These are phyloP conservation scores for Yamadazyma friedrichii DNA, from an alignment of 1,139 yeast species.

Conservation along the genomic window DNA sequence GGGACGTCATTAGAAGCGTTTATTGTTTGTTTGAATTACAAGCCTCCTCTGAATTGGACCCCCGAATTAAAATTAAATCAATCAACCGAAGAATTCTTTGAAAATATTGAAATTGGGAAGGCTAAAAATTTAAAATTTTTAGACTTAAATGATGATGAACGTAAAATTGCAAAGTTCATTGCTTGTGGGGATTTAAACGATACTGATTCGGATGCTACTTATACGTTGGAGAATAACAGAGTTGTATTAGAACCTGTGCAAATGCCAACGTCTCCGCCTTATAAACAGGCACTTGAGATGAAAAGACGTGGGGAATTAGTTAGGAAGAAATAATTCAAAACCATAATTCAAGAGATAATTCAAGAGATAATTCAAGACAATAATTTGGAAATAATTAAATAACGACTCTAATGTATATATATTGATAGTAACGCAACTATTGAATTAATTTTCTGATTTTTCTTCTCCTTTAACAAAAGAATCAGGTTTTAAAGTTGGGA, in stretches of 20 bases:
- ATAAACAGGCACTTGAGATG: slow-evolving; percentile 84
- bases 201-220: slow-evolving; percentile 94
- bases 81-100: slow-evolving; percentile 81
- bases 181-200: slow-evolving; percentile 92
- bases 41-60: slow-evolving; percentile 78
- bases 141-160: slow-evolving; percentile 54
- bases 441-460: slow-evolving; percentile 17
- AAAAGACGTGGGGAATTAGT: slow-evolving; percentile 45
- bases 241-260: slow-evolving; percentile 84
- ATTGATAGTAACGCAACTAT: too few species aligned
- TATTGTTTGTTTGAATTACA: slow-evolving; percentile 85
- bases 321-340: not conserved
- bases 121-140: slow-evolving; percentile 42
- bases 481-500: slow-evolving; percentile 99
- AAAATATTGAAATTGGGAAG: slow-evolving; percentile 60
- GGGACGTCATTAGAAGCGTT: slow-evolving; percentile 94
- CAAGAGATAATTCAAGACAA: not conserved
- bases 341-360: not conserved
- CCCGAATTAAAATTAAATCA: slow-evolving; percentile 59
- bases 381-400: not conserved
- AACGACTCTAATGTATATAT: not conserved
- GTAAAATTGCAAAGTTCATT: slow-evolving; percentile 79
- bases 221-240: slow-evolving; percentile 53
- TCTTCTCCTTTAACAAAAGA: slow-evolving; percentile 45
- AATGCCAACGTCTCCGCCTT: slow-evolving; percentile 94